Evolutionary conservation across 2,329 filamentous ascomycete species (phyloP), one percentile per base, ranked within the genome.

Genomic region (Fusarium citri): DNA sequence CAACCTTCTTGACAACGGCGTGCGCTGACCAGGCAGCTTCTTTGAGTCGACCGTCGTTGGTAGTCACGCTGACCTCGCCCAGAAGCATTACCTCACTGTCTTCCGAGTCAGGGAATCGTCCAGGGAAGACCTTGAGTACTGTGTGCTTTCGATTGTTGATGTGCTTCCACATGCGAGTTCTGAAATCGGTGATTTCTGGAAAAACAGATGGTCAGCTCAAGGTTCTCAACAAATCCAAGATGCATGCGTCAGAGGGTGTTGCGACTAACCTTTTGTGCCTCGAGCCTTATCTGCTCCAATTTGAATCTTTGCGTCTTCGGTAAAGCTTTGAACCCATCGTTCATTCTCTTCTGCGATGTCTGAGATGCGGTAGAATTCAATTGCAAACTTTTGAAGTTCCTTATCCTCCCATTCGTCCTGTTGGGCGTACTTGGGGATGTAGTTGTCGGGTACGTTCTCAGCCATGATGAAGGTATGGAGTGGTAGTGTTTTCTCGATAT

Each of bases 241-340:
- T 51, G 50, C 53, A 60, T 57, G 51, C 47, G 31, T 50, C n/a
- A 8, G 30, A 45, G 28, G 25, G 55, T 54, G 45, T 43, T 51
- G 31, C 3, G 22, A 60, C 73, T 67, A 62, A 79, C 78, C 77
- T 67, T 83, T 71, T 22, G 71, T 73, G 16, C 83, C 82, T 18
- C 60, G 72, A 3, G 79, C 83, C 31, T 72, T 72, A 53, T 80
- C 80, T 18, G 76, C 77, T n/a, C 80, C 83, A 59, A 86, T 81
- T 8, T 80, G 74, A 11, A 85, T 73, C 22, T 69, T 70, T n/a
- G 83, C 84, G 49, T 82, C 81, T 6, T 81, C 71, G 3, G 72
- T 73, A 71, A 85, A 86, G 41, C 75, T 80, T 31, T 75, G 73
- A 18, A 82, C 73, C 84, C 84, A 86, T 43, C 80, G 77, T 58